Conservation (phyloP, 1,284 basidiomycete genomes). For the Puccinia horiana region DNA sequence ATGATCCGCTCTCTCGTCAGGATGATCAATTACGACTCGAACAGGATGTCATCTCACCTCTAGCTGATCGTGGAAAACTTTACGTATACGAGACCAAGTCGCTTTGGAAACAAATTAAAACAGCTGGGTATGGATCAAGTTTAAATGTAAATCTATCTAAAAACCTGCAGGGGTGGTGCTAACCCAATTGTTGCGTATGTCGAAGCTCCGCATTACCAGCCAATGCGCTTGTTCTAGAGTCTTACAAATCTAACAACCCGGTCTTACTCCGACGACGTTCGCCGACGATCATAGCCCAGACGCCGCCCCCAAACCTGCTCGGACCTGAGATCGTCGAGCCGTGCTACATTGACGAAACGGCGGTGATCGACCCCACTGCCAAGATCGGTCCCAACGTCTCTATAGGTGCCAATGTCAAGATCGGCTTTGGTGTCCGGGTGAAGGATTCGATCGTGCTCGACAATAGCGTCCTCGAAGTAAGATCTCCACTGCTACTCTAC, state of each 20-base stretch:
- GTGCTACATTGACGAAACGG: constrained; percentile 61
- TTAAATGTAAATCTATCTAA: neutral
- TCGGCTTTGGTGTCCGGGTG: constrained; percentile 62
- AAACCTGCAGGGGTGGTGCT: neutral
- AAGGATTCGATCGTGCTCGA: constrained; percentile 63
- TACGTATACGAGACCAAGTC: constrained; percentile 62
- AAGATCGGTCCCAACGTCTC: constrained; percentile 56
- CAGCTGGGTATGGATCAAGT: constrained; percentile 60
- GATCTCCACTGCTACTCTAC: constrained; percentile 9
- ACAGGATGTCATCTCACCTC: constrained; percentile 63
- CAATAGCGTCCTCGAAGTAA: constrained; percentile 59
- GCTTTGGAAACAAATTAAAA: constrained; percentile 64
- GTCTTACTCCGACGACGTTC: constrained; percentile 56
- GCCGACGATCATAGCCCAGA: constrained; percentile 55
- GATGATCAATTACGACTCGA: constrained; percentile 63
- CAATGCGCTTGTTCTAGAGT: constrained; percentile 60
- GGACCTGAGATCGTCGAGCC: constrained; percentile 60
- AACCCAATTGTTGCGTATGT: neutral
- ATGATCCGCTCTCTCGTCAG: constrained; percentile 60
- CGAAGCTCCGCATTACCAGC: constrained; percentile 62
- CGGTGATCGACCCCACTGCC: constrained; percentile 44
- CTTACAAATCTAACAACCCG: constrained; percentile 58
- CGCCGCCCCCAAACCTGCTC: constrained; percentile 42
- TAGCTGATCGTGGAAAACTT: constrained; percentile 61
- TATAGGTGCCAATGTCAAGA: constrained; percentile 58